Percentiles rank a stretch among this genome's conserved stretches.
phyloP scores from a whole-genome alignment of 441 rosid species.

The Codiaeum variegatum region DNA sequence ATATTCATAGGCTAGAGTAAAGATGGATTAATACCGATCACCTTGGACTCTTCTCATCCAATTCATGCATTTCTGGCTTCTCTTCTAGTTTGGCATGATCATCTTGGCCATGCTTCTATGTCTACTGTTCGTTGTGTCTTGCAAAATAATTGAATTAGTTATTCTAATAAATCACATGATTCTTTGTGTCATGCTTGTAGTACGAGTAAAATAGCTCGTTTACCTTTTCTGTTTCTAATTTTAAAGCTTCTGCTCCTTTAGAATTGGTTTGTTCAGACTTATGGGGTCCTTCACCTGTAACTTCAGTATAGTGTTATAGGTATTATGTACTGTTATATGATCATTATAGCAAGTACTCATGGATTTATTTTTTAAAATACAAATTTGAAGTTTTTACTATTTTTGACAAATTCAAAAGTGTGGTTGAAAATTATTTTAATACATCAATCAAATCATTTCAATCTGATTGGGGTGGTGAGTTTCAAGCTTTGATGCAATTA shows the following conservation, averaged over 20 bases:
- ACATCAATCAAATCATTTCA: background rate
- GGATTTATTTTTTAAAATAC: background rate
- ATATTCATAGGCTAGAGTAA: background rate
- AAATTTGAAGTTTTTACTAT: background rate
- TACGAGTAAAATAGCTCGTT: background rate
- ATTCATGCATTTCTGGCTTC: background rate
- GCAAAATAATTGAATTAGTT: background rate
- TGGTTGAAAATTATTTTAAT: background rate
- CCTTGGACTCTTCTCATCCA: background rate
- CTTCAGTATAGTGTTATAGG: background rate
- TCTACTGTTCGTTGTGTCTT: background rate
- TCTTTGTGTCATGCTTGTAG: background rate
- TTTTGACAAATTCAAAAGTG: background rate
- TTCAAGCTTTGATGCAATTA: background rate
- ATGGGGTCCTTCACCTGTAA: background rate
- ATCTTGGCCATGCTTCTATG: background rate
- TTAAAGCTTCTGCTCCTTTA: background rate
- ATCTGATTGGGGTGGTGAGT: background rate
- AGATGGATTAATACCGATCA: background rate
- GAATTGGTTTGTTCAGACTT: background rate
- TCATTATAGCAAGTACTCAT: background rate
- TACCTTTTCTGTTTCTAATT: background rate
- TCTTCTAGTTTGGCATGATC: background rate
- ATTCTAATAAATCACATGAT: background rate
- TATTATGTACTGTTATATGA: background rate